Base-by-base conservation (phyloP, 2,329 filamentous ascomycete genomes). In the Ophiostoma populinum region DNA sequence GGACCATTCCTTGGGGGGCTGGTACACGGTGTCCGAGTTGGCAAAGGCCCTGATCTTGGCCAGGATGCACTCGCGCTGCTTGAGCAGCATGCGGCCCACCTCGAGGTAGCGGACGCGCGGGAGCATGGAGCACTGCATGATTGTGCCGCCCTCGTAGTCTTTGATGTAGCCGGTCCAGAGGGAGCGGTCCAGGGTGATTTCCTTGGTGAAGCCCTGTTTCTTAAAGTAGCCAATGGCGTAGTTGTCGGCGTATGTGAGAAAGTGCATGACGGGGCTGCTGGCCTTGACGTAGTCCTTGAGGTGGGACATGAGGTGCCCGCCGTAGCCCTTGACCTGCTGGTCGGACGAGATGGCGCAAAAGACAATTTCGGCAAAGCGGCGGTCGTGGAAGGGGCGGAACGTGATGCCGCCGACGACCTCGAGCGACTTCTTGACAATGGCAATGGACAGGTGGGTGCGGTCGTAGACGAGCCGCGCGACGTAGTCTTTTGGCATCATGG, bases 81-180 rank as follows among this genome's bases (percentile, higher is more conserved):
- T 95, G 32, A 93, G 68, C 2, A 98, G 67, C 82, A 98, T 92
- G 41, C 86, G 77, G 4, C 83, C 80, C 48, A 76, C 72, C 55
- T 98, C 87, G 6, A 98, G 75, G 55, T 98, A 98, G 32, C 90
- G 80, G 35, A 95, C 82, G 42, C 80, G 80, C 7, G 87, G 87
- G n/a, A 98, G 68, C 90, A 98, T 95, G 36, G 80, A 83, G 51
- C 90, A 98, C 59, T 98, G 90, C 90, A 98, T 98, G 42, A 98
- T 92, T 0, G 90, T 98, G 38, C 90, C 90, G 39, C 90, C 90
- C 57, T 98, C 90, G 54, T 98, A 98, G 53, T 98, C 90, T 54
- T 98, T 98, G 62, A 98, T 98, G 49, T 95, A 98, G 2, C 90
- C 90, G 90, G 95, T 95, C 90, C 90, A 98, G 3, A 85, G 76